These are phyloP conservation scores for Cordyceps fumosorosea DNA, from an alignment of 2,329 filamentous ascomycete species.

Conservation along the genomic window DNA sequence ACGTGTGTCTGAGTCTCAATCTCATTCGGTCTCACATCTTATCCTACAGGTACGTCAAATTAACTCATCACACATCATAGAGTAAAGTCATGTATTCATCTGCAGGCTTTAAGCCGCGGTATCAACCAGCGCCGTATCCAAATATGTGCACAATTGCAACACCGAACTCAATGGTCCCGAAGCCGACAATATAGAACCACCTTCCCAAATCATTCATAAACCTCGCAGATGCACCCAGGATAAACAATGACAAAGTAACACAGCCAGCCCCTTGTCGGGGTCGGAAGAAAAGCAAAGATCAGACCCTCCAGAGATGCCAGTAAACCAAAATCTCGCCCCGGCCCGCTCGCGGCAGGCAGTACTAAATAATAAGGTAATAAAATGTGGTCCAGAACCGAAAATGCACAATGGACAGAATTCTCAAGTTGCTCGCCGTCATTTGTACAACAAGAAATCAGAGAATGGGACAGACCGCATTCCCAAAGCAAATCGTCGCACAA, in stretches of 20 bases:
- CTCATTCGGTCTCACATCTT: too few relatives aligned
- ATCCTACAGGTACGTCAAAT: too few relatives aligned
- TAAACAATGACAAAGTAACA: conserved; percentile 22
- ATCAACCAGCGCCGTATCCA: conserved; percentile 14
- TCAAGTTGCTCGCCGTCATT: conserved; percentile 13
- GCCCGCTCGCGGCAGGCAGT: conserved; percentile 9
- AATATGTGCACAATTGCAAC: conserved; percentile 13
- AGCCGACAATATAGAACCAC: conserved; percentile 10
- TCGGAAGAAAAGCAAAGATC: conserved; percentile 6
- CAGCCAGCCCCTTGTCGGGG: conserved; percentile 11
- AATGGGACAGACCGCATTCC: conserved; percentile 23
- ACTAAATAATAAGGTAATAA: conserved; percentile 14
- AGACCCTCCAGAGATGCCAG: conserved; percentile 10
- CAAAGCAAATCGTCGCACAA: conserved; percentile 23
- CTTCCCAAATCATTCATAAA: conserved; percentile 13
- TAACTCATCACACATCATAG: too few relatives aligned
- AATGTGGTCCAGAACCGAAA: conserved; percentile 9
- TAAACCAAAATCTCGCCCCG: conserved; percentile 10
- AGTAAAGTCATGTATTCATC: conserved; percentile 14
- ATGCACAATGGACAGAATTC: conserved; percentile 10
- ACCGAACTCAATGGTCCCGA: conserved; percentile 10
- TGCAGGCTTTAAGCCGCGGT: conserved; percentile 14
- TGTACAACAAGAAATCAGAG: conserved; percentile 17
- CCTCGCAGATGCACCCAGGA: conserved; percentile 23
- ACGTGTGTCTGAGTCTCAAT: too few relatives aligned